Percentiles rank a stretch among this genome's conserved stretches.
phyloP scores from a whole-genome alignment of 371 early-diverging fungal genomes.

The Rhizopus arrhizus region DNA sequence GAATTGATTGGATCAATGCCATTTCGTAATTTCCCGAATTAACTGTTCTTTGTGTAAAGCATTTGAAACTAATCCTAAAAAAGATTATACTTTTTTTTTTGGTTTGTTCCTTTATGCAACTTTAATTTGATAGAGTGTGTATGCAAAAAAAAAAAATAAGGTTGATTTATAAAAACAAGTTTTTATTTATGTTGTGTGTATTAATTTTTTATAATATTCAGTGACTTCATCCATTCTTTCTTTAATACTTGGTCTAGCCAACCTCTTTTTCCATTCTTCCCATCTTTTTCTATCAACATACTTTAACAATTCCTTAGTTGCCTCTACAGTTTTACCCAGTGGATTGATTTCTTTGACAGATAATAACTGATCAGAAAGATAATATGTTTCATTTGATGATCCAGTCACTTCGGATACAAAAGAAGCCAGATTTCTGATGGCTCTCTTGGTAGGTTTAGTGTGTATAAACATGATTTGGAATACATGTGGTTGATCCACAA shows the following conservation, averaged over 20 bases:
- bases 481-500: slow-evolving; percentile 80
- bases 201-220: slow-evolving; percentile 2
- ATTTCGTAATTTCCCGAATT: background rate
- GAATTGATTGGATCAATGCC: background rate
- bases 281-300: slow-evolving; percentile 21
- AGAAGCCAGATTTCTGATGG: slow-evolving; percentile 25
- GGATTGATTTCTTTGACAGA: slow-evolving; percentile 22
- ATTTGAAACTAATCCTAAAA: too few species aligned
- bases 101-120: too few species aligned
- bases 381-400: slow-evolving; percentile 8
- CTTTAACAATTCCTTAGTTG: slow-evolving; percentile 17
- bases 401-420: slow-evolving; percentile 30
- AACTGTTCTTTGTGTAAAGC: too few species aligned
- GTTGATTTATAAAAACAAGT: background rate
- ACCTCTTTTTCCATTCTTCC: slow-evolving; percentile 31
- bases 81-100: too few species aligned
- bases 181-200: background rate
- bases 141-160: too few species aligned
- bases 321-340: slow-evolving; percentile 27
- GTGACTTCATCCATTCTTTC: slow-evolving; percentile 28
- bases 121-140: too few species aligned
- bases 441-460: slow-evolving; percentile 24
- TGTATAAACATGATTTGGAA: slow-evolving; percentile 59
- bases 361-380: slow-evolving; percentile 13
- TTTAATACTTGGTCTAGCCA: slow-evolving; percentile 29